These are phyloP conservation scores for Picea glauca DNA, from an alignment of 75 land plant species.

Conservation along the genomic window DNA sequence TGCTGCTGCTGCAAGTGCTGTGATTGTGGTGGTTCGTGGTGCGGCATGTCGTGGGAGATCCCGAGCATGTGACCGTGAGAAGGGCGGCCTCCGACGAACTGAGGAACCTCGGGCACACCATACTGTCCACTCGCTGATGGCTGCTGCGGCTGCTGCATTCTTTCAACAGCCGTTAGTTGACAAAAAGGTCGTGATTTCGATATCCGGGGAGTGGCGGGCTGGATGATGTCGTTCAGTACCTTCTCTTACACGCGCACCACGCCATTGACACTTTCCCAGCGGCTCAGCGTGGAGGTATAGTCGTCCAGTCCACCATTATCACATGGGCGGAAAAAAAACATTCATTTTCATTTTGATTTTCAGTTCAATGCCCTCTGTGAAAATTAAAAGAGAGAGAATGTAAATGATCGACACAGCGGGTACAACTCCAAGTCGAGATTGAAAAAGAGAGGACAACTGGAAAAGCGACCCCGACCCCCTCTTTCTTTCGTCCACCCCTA, in stretches of 20 bases:
- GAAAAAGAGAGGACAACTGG: too few species aligned
- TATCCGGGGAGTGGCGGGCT: not conserved
- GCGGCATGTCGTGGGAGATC: constrained; percentile 28
- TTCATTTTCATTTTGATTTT: not conserved
- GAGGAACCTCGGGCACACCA: constrained; percentile 21
- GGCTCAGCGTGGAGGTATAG: not conserved
- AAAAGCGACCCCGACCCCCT: not conserved
- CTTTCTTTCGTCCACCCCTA: too few species aligned
- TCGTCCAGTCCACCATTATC: not conserved
- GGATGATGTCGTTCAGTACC: not conserved
- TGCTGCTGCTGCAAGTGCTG: constrained; percentile 16
- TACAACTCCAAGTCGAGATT: not conserved
- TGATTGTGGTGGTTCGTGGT: constrained; percentile 16
- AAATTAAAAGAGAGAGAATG: not conserved
- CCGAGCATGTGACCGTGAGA: constrained; percentile 23
- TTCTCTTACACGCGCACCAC: not conserved
- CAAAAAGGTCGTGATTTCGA: not conserved
- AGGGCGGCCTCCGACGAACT: constrained; percentile 1
- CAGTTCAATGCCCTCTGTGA: not conserved
- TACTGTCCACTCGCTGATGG: constrained; percentile 24
- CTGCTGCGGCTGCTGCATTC: constrained; percentile 10
- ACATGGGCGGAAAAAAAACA: not conserved
- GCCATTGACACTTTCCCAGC: not conserved
- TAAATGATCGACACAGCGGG: not conserved
- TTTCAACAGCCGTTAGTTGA: not conserved